Conservation (phyloP, 2,329 filamentous ascomycete species). For the Fusarium scirpi region DNA sequence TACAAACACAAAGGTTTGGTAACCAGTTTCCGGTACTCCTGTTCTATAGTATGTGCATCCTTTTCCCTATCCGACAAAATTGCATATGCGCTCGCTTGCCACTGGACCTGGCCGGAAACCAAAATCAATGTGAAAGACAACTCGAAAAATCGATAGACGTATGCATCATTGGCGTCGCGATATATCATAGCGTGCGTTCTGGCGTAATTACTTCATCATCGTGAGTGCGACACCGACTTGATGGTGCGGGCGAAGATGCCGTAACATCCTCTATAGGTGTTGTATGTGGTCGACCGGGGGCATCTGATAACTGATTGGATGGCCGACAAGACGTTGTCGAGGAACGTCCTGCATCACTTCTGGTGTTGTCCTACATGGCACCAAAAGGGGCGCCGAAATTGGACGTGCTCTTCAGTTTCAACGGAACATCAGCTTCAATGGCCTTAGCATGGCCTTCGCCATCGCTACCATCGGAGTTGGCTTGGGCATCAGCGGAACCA, state of each 20-base stretch:
- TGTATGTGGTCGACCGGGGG: not conserved
- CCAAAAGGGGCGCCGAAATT: slow-evolving; percentile 64
- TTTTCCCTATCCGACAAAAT: slow-evolving; percentile 31
- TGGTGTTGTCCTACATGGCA: slow-evolving; percentile 41
- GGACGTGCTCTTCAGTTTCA: slow-evolving; percentile 59
- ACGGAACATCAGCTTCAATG: slow-evolving; percentile 58
- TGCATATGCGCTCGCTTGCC: slow-evolving; percentile 34
- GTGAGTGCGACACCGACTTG: slow-evolving; percentile 4
- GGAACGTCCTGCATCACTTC: not conserved
- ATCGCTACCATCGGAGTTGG: slow-evolving; percentile 44
- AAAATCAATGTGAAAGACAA: slow-evolving; percentile 24
- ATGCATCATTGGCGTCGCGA: not conserved
- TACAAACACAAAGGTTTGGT: slow-evolving; percentile 30
- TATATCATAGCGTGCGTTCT: slow-evolving; percentile 26
- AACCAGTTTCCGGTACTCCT: slow-evolving; percentile 34
- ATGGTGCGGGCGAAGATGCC: not conserved
- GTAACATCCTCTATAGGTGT: slow-evolving; percentile 9
- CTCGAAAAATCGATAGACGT: slow-evolving; percentile 35
- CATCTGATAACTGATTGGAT: slow-evolving; percentile 6
- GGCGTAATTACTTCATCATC: slow-evolving; percentile 34
- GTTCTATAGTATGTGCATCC: slow-evolving; percentile 37
- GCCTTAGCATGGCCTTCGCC: slow-evolving; percentile 43
- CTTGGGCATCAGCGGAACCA: slow-evolving; percentile 39
- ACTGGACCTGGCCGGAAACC: slow-evolving; percentile 20
- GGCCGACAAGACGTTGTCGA: not conserved